Evolutionary conservation across 2,329 filamentous ascomycete species (phyloP), one percentile per base, ranked within the genome.

Genomic region (Xylaria sp.): DNA sequence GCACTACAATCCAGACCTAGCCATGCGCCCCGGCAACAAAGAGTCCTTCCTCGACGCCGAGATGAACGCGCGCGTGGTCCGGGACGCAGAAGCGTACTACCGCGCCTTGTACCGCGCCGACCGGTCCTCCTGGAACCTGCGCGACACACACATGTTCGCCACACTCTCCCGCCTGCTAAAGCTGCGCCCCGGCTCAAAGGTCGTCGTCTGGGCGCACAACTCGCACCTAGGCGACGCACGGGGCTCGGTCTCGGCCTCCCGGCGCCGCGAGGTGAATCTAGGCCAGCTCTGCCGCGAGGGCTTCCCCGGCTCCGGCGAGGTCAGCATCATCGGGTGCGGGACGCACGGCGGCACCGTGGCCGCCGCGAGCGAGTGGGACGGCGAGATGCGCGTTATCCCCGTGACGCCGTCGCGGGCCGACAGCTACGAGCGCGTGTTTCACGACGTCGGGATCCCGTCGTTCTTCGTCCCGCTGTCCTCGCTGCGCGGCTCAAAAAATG

Each of bases 201-300:
- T 82, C 0, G 80, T 86, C 4, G 82, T 87, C 11, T 88, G 85
- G 85, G 85, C 85, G 30, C 85, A 86, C 70, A 86, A 85, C 67
- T 84, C 81, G 58, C 85, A 87, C 58, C 75, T 85, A 11, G 85
- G 84, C n/a, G 85, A 87, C 70, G 85, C 85, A n/a, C 79, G 85
- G 17, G 11, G 11, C 12, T 42, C 39, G 6, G 39, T 14, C 12
- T 17, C 39, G 4, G 82, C 80, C 39, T 86, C 84, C 5, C 82
- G 77, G 2, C 75, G 79, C 19, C 80, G 80, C 7, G 83, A 86
- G 73, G 73, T 85, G 56, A 87, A 86, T 69, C 78, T 86, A n/a
- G 85, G 0, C 7, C 85, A 87, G 74, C 75, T 87, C n/a, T 86
- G 83, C 73, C 71, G 68, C 24, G 64, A 72, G 66, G 63, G 39